Evolutionary conservation across 2,329 filamentous ascomycete species (phyloP).

Genomic region (Chalaropsis ovoidea): DNA sequence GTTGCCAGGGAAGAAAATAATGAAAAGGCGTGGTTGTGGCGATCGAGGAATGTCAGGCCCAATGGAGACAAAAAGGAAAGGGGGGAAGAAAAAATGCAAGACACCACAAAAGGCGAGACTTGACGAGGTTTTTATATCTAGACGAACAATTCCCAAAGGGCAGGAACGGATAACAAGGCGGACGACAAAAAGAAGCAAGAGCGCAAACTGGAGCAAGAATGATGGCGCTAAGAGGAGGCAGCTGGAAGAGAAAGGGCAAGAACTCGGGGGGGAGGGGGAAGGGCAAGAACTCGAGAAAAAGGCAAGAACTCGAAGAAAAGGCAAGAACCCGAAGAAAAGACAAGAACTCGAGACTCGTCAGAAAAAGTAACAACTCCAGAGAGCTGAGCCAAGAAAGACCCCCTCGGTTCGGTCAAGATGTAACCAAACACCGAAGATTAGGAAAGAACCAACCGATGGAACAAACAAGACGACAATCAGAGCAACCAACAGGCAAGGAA

Average conservation of each 20-base stretch:
- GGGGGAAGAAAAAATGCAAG: background rate
- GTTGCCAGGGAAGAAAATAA: background rate
- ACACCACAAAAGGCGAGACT: background rate
- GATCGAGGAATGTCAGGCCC: background rate
- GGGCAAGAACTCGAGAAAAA: background rate
- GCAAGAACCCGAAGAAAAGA: background rate
- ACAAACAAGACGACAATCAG: background rate
- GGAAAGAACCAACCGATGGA: background rate
- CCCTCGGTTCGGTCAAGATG: background rate
- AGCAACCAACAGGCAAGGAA: background rate
- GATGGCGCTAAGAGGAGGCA: background rate
- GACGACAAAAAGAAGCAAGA: constrained; percentile 1
- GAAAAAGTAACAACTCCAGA: background rate
- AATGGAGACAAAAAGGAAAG: background rate
- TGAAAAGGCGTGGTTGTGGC: background rate
- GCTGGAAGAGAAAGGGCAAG: background rate
- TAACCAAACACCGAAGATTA: background rate
- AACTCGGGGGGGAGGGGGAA: background rate
- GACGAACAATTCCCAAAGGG: background rate
- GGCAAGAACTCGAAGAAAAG: background rate
- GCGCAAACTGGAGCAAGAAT: background rate
- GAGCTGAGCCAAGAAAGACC: background rate
- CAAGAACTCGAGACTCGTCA: background rate
- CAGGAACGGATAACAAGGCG: background rate
- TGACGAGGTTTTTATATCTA: background rate